These are phyloP conservation scores for Taphrina deformans DNA, from an alignment of 1,139 yeast genomes.

Conservation along the genomic window DNA sequence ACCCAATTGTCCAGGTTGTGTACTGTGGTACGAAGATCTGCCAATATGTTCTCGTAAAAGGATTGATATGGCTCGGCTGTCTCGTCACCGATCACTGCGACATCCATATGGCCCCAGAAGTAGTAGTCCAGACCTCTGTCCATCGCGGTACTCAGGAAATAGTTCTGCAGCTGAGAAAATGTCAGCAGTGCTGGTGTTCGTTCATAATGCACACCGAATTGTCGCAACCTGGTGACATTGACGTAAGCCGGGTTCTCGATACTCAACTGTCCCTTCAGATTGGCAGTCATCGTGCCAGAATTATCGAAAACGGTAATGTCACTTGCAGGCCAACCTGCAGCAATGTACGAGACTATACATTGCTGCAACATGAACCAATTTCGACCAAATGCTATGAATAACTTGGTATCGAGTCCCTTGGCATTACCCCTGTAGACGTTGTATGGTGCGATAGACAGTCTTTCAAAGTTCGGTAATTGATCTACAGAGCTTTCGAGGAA, in stretches of 20 bases:
- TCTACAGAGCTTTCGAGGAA: not conserved
- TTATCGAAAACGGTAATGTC: slow-evolving; percentile 19
- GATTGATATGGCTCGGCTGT: not conserved
- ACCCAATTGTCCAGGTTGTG: slow-evolving; percentile 9
- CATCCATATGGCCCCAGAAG: slow-evolving; percentile 27
- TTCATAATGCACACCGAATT: slow-evolving; percentile 9
- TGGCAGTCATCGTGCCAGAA: slow-evolving; percentile 20
- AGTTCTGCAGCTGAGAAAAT: slow-evolving; percentile 10
- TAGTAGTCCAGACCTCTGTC: not conserved
- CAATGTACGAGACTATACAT: slow-evolving; percentile 11
- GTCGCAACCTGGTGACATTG: slow-evolving; percentile 5
- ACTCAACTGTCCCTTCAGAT: slow-evolving; percentile 2
- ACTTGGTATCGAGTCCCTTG: not conserved
- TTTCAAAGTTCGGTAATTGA: not conserved
- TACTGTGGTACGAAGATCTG: not conserved
- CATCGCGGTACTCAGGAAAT: slow-evolving; percentile 11
- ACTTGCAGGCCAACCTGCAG: slow-evolving; percentile 23
- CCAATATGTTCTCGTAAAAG: slow-evolving; percentile 6
- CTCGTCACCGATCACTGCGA: slow-evolving; percentile 10
- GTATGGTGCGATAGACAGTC: not conserved
- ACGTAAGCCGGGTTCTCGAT: slow-evolving; percentile 5
- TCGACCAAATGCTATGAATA: slow-evolving; percentile 17
- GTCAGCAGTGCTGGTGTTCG: slow-evolving; percentile 15
- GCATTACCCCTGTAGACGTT: slow-evolving; percentile 4
- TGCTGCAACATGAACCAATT: slow-evolving; percentile 16